phyloP scores from a whole-genome alignment of 2,329 filamentous ascomycete genomes.

The Emmonsia crescens region DNA sequence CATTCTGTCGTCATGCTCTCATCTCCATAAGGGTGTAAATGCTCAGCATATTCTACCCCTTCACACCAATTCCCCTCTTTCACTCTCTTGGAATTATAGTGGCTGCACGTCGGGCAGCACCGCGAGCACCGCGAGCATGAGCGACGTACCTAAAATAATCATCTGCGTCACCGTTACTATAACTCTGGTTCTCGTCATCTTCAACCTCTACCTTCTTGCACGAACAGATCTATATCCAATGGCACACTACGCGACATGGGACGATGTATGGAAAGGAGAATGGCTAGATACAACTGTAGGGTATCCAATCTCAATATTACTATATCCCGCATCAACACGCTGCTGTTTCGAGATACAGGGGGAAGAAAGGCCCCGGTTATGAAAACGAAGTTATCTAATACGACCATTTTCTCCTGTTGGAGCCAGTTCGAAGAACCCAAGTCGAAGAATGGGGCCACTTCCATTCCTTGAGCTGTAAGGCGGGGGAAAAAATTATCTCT shows the following conservation, averaged over 20 bases:
- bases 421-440: neutral
- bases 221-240: conserved; percentile 5
- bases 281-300: conserved; percentile 17
- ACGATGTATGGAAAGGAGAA: neutral
- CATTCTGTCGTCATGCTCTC: neutral
- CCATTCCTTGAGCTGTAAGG: neutral
- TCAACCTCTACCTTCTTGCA: conserved; percentile 6
- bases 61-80: neutral
- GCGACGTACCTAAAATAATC: neutral
- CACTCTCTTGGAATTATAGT: neutral
- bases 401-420: neutral
- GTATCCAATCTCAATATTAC: neutral
- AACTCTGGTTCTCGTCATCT: conserved; percentile 1
- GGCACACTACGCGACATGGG: neutral
- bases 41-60: neutral
- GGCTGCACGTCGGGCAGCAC: neutral
- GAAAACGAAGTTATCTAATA: neutral
- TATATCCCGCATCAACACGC: neutral
- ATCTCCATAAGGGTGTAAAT: neutral
- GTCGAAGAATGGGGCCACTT: neutral
- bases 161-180: neutral
- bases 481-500: neutral
- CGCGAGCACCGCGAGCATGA: neutral
- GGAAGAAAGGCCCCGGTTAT: neutral
- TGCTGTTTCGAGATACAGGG: neutral